Conservation (phyloP, 805 yeast species). For the Candida michaelii region DNA sequence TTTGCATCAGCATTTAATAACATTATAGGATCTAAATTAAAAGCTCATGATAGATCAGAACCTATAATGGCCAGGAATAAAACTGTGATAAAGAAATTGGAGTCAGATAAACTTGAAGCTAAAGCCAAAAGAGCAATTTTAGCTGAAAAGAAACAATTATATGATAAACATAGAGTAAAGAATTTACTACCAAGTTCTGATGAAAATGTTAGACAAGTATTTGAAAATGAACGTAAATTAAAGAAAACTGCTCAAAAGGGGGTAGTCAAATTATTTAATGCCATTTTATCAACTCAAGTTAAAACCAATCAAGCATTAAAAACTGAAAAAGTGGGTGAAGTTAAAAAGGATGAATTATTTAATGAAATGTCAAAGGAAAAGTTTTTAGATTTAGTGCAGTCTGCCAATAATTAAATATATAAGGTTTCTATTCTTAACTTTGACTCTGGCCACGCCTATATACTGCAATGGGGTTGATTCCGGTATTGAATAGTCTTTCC, state of each 20-base stretch:
- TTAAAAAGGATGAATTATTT: slow-evolving; percentile 58
- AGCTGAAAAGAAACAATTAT: slow-evolving; percentile 66
- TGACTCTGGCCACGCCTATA: too few relatives aligned
- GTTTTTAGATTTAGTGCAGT: slow-evolving; percentile 73
- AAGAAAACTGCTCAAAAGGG: slow-evolving; percentile 87
- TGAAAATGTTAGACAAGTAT: slow-evolving; percentile 51
- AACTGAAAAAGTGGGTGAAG: slow-evolving; percentile 44
- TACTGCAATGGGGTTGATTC: too few relatives aligned
- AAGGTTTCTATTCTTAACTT: too few relatives aligned
- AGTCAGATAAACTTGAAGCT: slow-evolving; percentile 76
- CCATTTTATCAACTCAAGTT: slow-evolving; percentile 75
- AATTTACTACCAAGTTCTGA: slow-evolving; percentile 67
- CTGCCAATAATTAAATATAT: slow-evolving; percentile 8
- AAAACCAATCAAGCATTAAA: slow-evolving; percentile 51
- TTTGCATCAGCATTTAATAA: slow-evolving; percentile 85
- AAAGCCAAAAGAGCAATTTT: slow-evolving; percentile 73
- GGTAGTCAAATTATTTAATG: slow-evolving; percentile 81
- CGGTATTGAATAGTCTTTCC: too few relatives aligned
- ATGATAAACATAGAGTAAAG: slow-evolving; percentile 66
- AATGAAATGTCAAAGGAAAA: slow-evolving; percentile 86
- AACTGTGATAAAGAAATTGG: slow-evolving; percentile 65
- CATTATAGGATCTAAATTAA: slow-evolving; percentile 78
- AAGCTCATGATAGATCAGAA: slow-evolving; percentile 84
- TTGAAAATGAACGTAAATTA: slow-evolving; percentile 67
- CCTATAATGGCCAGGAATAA: slow-evolving; percentile 90